A percentile compares a stretch with the other conserved stretches of the same genome.
Evolutionary conservation across 2,329 filamentous ascomycete species (phyloP).

Genomic region (Nemania abortiva): DNA sequence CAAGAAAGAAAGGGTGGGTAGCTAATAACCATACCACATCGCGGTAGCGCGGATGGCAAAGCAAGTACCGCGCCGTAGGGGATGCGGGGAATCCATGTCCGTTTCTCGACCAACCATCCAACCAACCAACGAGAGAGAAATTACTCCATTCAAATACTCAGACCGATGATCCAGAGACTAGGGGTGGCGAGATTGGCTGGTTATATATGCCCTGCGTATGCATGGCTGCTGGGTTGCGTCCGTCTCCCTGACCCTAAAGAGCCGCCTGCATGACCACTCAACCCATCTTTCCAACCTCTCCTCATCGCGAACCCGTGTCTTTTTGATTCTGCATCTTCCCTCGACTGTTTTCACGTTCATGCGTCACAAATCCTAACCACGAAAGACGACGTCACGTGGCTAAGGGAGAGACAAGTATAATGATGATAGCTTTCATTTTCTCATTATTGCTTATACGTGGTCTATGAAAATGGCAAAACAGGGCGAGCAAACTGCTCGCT

Average conservation of each 20-base stretch:
- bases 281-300: not conserved
- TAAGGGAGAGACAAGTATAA: not conserved
- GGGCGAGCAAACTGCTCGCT: conserved; percentile 6
- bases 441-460: conserved; percentile 20
- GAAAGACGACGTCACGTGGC: not conserved
- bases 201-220: not conserved
- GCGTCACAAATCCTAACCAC: not conserved
- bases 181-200: conserved; percentile 6
- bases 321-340: conserved; percentile 16
- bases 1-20: not conserved
- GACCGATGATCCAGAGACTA: conserved; percentile 3
- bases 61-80: not conserved
- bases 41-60: not conserved
- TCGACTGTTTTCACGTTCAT: not conserved
- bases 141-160: conserved; percentile 8
- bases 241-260: conserved; percentile 12
- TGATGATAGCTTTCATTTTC: not conserved
- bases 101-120: not conserved
- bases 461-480: conserved; percentile 12
- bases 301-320: not conserved
- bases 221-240: not conserved
- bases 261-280: conserved; percentile 13
- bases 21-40: not conserved
- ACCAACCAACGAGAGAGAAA: conserved; percentile 15
- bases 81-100: conserved; percentile 40